These are phyloP conservation scores for Talaromyces sp. DNA, from an alignment of 2,329 filamentous ascomycete genomes.

Conservation along the genomic window DNA sequence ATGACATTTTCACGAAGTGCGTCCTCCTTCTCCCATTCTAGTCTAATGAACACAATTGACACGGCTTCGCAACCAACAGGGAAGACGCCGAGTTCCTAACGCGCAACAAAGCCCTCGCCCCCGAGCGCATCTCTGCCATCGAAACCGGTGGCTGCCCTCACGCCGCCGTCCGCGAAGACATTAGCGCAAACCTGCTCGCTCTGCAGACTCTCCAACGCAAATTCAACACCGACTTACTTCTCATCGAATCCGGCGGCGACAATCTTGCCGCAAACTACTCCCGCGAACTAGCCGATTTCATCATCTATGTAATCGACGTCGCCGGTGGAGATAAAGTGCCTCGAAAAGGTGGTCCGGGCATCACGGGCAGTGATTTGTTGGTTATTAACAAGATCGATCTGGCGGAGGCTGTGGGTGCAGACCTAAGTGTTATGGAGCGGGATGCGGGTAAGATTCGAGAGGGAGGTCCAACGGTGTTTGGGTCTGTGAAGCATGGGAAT, in stretches of 20 bases:
- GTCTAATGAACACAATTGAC: background rate
- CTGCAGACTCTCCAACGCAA: constrained; percentile 81
- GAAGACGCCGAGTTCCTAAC: constrained; percentile 98
- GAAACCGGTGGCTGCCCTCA: constrained; percentile 97
- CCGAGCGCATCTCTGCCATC: constrained; percentile 84
- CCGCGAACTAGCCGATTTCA: constrained; percentile 91
- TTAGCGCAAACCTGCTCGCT: constrained; percentile 86
- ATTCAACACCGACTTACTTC: constrained; percentile 76
- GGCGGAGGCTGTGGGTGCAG: constrained; percentile 84
- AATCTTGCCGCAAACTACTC: constrained; percentile 97
- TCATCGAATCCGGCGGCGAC: constrained; percentile 94
- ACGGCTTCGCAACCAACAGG: constrained; percentile 34
- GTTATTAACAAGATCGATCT: constrained; percentile 98
- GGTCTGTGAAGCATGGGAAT: constrained; percentile 90
- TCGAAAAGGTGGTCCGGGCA: constrained; percentile 90
- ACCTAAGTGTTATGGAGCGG: constrained; percentile 88
- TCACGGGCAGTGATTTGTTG: constrained; percentile 90
- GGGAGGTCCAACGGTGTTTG: constrained; percentile 91
- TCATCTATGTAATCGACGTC: constrained; percentile 98
- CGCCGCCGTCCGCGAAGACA: constrained; percentile 95
- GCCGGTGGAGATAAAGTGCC: constrained; percentile 95
- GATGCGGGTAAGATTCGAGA: constrained; percentile 94
- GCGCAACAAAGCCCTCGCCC: constrained; percentile 75
- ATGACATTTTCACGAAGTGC: constrained; percentile 93
- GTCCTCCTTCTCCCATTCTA: background rate